Evolutionary conservation across 768 basidiomycete genomes (phyloP), one percentile per base, ranked within the genome.

Genomic region (Mycena albidolilacea): DNA sequence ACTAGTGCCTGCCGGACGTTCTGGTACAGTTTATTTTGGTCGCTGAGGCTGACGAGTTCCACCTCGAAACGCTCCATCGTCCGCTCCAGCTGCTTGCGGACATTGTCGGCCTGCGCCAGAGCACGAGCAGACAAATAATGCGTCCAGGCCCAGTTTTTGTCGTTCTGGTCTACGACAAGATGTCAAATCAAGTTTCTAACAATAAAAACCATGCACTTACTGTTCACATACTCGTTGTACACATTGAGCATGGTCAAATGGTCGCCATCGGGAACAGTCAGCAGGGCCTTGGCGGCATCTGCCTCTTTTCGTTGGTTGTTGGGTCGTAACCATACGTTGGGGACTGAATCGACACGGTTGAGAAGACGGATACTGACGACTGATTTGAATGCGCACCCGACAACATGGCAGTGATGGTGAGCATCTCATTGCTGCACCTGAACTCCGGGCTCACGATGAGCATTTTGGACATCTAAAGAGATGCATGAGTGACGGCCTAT

Each of bases 391-490:
- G 81, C 89, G 11, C 75, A 95, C 95, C 93, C 21, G 97, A 98
- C 76, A 99, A 86, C 97, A 99, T 99, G 0, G 98, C 94, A 5
- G 95, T 96, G 71, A 99, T 95, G 1, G 95, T 96, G 67, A 99
- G 82, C 59, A 99, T 94, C 80, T 99, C 98, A 77, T 98, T 97
- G 72, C 95, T 97, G 84, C 97, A 99, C 70, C 91, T 91, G 85
- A 98, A 98, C 79, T 98, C 96, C 2, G 97, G 95, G 80, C 95
- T 97, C 75, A 92, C 89, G 73, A 98, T 96, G 62, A 99, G 89
- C 90, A 97, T 93, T 82, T 98, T 98, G 35, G 98, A 91, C 77
- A 98, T 87, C 92, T 95, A 69, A 37, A 48, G 21, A 21, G 61
- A 67, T 39, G 38, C 21, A 74, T 64, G 66, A 70, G 41, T 15